Evolutionary conservation across 2,329 filamentous ascomycete genomes (phyloP), one percentile per base, ranked within the genome.

Genomic region (Aspergillus sp.): DNA sequence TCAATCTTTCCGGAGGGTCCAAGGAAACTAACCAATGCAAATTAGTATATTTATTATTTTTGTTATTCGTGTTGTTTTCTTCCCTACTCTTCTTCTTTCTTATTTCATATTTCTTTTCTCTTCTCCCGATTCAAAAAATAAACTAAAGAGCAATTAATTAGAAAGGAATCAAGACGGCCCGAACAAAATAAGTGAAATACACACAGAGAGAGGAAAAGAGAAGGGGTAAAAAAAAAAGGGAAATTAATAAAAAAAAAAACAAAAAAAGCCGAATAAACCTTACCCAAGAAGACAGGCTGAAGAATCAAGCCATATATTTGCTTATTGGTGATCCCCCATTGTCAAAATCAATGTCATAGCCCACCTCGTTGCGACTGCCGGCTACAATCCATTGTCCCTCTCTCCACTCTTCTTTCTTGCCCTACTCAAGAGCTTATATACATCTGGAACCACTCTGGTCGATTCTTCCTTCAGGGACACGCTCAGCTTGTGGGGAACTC

Each of bases 321-420:
- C 57, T 62, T 57, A 62, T 62, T 64, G 61, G 59, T 36, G 59
- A 60, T 59, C 42, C 61, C 58, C 58, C 61, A 62, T 55, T 62
- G 54, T 58, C 61, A 56, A 58, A 51, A 61, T 61, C 52, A 55
- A 64, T 57, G 58, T 61, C 60, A 62, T 59, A 57, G 44, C 47
- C 47, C 47, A 58, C 57, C 50, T 62, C 53, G 50, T 54, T 61
- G 54, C 30, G 47, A 61, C 47, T 61, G 58, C 42, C 51, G 55
- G 11, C 50, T 49, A 57, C 44, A 50, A 58, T 58, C 55, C 39
- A 41, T 58, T 51, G 21, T 25, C 25, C 25, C 27, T 17, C 23
- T 58, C 36, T 38, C 55, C 39, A 38, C 50, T 36, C 49, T 48
- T 54, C 25, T 13, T 36, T 41, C 32, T 41, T 27, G 19, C 49